A percentile compares a stretch with the other conserved stretches of the same genome.
These are phyloP conservation scores for Bifiguratus adelaidae DNA, from an alignment of 192 early-diverging fungal genomes.

Conservation along the genomic window DNA sequence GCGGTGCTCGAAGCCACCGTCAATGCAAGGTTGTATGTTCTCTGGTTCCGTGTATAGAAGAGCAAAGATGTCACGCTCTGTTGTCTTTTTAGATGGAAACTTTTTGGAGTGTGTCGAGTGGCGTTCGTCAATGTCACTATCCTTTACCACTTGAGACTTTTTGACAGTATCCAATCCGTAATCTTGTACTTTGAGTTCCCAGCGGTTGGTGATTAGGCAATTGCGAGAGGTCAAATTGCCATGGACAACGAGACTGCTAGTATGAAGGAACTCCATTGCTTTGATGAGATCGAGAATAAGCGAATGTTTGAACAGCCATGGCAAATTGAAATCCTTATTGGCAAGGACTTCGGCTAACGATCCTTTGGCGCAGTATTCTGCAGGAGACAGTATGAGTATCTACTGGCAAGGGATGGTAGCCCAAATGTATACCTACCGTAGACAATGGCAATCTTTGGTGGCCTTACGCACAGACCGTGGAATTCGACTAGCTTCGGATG, in stretches of 20 bases:
- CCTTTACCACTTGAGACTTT: slow-evolving; percentile 11
- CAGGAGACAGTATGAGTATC: neutral
- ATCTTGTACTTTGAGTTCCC: slow-evolving; percentile 31
- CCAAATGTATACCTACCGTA: slow-evolving; percentile 17
- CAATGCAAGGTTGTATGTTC: too few species aligned
- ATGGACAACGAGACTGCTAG: slow-evolving; percentile 27
- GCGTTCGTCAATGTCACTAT: too few species aligned
- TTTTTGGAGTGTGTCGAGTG: too few species aligned
- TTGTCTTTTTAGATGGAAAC: too few species aligned
- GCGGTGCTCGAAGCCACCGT: too few species aligned
- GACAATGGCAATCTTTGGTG: slow-evolving; percentile 22
- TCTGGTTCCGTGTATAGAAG: too few species aligned
- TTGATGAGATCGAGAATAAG: slow-evolving; percentile 29
- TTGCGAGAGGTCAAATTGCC: slow-evolving; percentile 23
- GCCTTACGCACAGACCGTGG: slow-evolving; percentile 19
- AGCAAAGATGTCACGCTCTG: too few species aligned
- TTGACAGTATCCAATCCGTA: slow-evolving; percentile 26
- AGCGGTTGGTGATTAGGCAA: slow-evolving; percentile 25
- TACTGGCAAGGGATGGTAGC: neutral
- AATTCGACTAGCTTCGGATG: slow-evolving; percentile 30
- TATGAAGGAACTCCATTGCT: slow-evolving; percentile 33
- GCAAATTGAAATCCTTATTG: slow-evolving; percentile 25
- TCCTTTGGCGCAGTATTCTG: slow-evolving; percentile 29
- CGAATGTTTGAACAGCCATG: slow-evolving; percentile 33
- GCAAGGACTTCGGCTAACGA: slow-evolving; percentile 20